Conservation (phyloP, 139 green algal species). For the Micractinium conductrix region DNA sequence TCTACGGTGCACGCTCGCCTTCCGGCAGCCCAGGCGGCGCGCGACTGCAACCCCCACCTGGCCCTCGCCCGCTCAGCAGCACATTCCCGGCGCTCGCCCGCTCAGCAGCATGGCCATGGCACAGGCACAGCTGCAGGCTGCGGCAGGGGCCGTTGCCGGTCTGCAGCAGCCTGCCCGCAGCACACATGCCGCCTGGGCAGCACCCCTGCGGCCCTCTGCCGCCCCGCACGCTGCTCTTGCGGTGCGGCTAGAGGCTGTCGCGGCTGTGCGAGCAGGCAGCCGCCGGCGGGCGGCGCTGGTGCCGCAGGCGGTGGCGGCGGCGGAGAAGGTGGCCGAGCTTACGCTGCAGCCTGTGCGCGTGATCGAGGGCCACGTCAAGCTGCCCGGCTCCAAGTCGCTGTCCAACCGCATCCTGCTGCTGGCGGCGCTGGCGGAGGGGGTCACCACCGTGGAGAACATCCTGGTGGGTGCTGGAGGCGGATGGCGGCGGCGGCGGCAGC, state of each 20-base stretch:
- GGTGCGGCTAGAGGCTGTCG: neutral
- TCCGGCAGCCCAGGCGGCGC: no score
- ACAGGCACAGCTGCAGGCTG: neutral
- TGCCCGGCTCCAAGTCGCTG: constrained; percentile 97
- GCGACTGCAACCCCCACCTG: no score
- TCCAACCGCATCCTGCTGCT: constrained; percentile 97
- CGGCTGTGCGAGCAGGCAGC: constrained; percentile 3
- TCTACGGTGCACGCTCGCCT: no score
- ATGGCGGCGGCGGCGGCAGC: no score
- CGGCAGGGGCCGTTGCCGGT: no score
- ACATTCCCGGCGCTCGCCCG: neutral
- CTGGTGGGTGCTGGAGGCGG: constrained; percentile 71
- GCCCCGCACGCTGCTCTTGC: neutral
- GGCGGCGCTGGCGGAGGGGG: constrained; percentile 90
- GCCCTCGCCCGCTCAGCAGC: neutral
- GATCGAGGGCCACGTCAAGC: constrained; percentile 61
- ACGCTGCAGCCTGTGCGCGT: constrained; percentile 56
- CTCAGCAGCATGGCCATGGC: neutral
- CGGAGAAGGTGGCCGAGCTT: constrained; percentile 47
- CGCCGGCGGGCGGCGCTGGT: neutral
- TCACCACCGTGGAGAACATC: constrained; percentile 92
- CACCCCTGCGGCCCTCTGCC: neutral
- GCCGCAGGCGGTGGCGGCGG: constrained; percentile 16
- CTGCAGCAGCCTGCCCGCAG: neutral
- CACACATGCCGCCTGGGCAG: neutral